These are phyloP conservation scores for Prunus yedoensis DNA, from an alignment of 331 rosid species.

Conservation along the genomic window DNA sequence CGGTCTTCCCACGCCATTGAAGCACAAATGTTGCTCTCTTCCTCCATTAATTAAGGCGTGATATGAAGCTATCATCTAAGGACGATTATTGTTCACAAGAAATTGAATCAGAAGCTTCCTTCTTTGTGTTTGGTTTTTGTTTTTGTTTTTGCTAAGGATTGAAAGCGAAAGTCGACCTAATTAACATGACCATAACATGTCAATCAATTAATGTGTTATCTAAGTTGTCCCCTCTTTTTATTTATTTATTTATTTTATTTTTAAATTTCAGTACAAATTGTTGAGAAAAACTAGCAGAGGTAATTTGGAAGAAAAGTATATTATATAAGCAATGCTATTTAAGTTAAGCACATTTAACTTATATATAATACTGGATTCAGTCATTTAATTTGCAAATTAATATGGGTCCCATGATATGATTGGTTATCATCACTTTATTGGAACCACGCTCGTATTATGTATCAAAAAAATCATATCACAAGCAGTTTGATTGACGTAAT, in stretches of 20 bases:
- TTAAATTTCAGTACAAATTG: too few species aligned
- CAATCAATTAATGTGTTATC: neutral
- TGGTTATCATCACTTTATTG: neutral
- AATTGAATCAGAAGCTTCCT: neutral
- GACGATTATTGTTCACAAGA: neutral
- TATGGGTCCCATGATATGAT: constrained; percentile 4
- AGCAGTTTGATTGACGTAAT: neutral
- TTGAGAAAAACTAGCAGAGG: neutral
- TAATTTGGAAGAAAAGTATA: too few species aligned
- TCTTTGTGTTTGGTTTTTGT: neutral
- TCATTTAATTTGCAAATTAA: neutral
- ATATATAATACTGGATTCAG: too few species aligned
- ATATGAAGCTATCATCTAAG: neutral
- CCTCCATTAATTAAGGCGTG: neutral
- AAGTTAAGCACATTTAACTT: too few species aligned
- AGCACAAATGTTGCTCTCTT: neutral
- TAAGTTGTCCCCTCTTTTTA: too few species aligned
- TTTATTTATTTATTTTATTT: too few species aligned
- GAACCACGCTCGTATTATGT: neutral
- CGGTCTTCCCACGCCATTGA: neutral
- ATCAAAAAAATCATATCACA: neutral
- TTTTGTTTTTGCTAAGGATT: neutral
- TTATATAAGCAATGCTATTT: too few species aligned
- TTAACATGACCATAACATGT: neutral
- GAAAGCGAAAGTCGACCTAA: constrained; percentile 3